Conservation (phyloP, 345 rosid genomes). For the Salix arbutifolia region DNA sequence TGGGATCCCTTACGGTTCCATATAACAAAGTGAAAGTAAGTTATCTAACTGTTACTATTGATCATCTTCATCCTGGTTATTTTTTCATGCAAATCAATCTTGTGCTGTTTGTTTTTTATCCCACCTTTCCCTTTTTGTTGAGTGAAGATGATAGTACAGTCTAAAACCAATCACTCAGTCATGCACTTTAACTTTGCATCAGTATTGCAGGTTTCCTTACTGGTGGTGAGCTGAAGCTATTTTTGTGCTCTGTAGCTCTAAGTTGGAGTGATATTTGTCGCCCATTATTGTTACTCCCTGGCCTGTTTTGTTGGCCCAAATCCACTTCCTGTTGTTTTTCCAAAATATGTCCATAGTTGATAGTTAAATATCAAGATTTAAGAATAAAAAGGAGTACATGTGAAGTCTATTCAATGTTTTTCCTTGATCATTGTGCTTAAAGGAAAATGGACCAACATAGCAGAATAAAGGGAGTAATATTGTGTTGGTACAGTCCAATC, state of each 20-base stretch:
- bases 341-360: background rate
- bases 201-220: background rate
- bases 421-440: background rate
- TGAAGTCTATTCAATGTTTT: background rate
- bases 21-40: conserved; percentile 38
- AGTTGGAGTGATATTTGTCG: background rate
- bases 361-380: background rate
- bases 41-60: conserved; percentile 14
- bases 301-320: background rate
- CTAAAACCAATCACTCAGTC: background rate
- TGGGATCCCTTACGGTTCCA: conserved; percentile 21
- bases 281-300: background rate
- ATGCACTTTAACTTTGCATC: background rate
- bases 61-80: conserved; percentile 2
- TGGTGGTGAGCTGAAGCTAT: background rate
- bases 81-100: background rate
- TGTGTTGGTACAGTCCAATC: background rate
- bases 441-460: background rate
- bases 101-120: background rate
- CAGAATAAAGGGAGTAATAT: background rate
- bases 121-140: background rate
- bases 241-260: background rate
- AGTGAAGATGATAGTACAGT: background rate
- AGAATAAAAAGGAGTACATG: background rate
- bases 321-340: background rate